A percentile compares a stretch with the other conserved stretches of the same genome.
Conservation (phyloP, 202 grass and related monocot genomes). For the Carex sylvatica region DNA sequence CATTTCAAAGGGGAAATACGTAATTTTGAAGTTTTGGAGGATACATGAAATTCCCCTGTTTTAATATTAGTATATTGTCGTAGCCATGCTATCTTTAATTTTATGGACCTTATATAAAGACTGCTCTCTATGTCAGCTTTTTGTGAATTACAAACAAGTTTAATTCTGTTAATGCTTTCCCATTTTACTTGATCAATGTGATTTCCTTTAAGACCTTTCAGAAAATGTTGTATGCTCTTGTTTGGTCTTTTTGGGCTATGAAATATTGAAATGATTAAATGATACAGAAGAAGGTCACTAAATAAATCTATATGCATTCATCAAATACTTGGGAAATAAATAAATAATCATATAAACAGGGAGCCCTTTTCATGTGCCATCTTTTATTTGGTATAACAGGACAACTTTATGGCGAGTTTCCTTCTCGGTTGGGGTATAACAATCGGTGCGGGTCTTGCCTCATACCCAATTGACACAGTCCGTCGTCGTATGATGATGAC, state of each 20-base stretch:
- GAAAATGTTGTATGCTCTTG: not conserved
- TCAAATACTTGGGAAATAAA: not conserved
- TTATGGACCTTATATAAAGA: not conserved
- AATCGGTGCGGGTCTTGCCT: conserved; percentile 54
- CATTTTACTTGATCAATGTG: not conserved
- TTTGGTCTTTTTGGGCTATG: not conserved
- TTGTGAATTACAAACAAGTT: not conserved
- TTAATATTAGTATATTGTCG: not conserved
- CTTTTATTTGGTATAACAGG: conserved; percentile 29
- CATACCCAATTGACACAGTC: conserved; percentile 57
- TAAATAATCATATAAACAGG: not conserved
- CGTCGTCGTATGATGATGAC: conserved; percentile 71
- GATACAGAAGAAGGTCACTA: not conserved
- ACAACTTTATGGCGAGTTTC: conserved; percentile 58
- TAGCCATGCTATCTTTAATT: not conserved
- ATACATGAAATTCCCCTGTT: too few relatives aligned
- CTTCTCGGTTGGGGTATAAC: conserved; percentile 54
- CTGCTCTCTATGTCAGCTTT: not conserved
- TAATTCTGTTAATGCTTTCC: not conserved
- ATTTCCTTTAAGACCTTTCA: too few relatives aligned
- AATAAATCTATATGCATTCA: not conserved
- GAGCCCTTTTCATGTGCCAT: not conserved
- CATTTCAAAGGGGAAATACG: too few relatives aligned
- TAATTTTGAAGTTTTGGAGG: too few relatives aligned
- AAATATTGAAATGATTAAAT: not conserved